A percentile compares a stretch with the other conserved stretches of the same genome.
These are phyloP conservation scores for Plasmodium berghei DNA, from an alignment of 169 alveolate genomes.

Conservation along the genomic window DNA sequence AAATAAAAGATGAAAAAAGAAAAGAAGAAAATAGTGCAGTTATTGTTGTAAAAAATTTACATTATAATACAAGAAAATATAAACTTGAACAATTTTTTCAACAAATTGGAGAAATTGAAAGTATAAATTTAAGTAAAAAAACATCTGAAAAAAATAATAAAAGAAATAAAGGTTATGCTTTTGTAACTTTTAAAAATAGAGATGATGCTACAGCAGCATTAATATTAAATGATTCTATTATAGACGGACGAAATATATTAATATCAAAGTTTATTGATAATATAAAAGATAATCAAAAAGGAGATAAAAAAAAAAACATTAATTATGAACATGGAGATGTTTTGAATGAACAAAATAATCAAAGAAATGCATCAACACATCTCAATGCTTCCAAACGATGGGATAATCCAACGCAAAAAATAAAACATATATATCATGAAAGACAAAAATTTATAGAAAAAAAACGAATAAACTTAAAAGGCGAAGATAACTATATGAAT, in stretches of 20 bases:
- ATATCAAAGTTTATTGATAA: constrained; percentile 52
- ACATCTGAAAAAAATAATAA: constrained; percentile 73
- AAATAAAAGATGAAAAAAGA: constrained; percentile 42
- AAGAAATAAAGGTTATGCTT: constrained; percentile 79
- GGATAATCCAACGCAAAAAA: not conserved
- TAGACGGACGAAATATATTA: constrained; percentile 74
- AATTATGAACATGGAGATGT: not conserved
- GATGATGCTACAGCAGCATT: constrained; percentile 74
- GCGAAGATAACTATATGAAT: not conserved
- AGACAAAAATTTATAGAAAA: constrained; percentile 23
- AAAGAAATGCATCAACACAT: not conserved
- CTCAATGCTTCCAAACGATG: not conserved
- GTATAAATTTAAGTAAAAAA: constrained; percentile 47
- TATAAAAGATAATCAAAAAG: not conserved
- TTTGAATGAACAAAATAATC: not conserved
- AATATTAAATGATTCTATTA: constrained; percentile 39
- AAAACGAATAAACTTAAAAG: constrained; percentile 43
- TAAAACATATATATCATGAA: constrained; percentile 1
- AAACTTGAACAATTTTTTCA: constrained; percentile 52
- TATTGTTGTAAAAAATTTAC: constrained; percentile 70
- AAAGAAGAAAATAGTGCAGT: constrained; percentile 64
- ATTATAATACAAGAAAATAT: constrained; percentile 52
- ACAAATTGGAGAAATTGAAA: constrained; percentile 72
- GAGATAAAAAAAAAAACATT: not conserved
- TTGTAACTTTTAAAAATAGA: constrained; percentile 68